Base-by-base conservation (phyloP, 2,329 filamentous ascomycete genomes). In the Fulvia fulva region DNA sequence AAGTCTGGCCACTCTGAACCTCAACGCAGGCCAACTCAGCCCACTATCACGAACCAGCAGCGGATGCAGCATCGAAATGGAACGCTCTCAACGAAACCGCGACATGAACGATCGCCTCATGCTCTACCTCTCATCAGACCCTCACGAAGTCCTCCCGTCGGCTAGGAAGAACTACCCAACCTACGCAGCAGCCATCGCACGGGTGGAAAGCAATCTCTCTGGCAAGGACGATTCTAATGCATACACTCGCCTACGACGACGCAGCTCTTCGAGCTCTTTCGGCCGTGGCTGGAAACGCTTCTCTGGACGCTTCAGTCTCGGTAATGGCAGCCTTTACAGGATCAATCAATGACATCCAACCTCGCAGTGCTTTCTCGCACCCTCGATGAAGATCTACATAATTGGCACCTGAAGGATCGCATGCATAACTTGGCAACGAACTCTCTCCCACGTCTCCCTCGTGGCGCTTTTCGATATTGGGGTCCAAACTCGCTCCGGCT, bases 101-200 rank as follows among this genome's bases (percentile, higher is more conserved):
- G 68, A 72, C 30, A 71, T 69, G 67, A 73, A 73, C 63, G 67
- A 70, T 26, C 64, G 72, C n/a, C 60, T 74, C 23, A 60, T 66
- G 49, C 52, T 69, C 23, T 74, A 74, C 61, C 63, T 74, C 14
- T 69, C 63, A 30, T 64, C 59, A 16, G 57, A 63, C 9, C 70
- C 69, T 9, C 68, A 71, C 56, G 67, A 72, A 54, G 61, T 70
- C n/a, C 59, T 72, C 7, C 70, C 67, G 11, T 71, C 69, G 47
- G 69, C 63, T 23, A 63, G 49, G 57, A 71, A 68, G 59, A 64
- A 72, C 59, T 71, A 71, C 52, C 70, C 70, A n/a, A 66, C 63
- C 12, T 67, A 65, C 53, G 43, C 62, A 14, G 28, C 58, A 22
- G 58, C 61, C 21, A 60, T 68, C 51, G 57, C 59, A 19, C 58